Evolutionary conservation across 148 eudicot species (phyloP).

Genomic region (Fagopyrum tataricum): DNA sequence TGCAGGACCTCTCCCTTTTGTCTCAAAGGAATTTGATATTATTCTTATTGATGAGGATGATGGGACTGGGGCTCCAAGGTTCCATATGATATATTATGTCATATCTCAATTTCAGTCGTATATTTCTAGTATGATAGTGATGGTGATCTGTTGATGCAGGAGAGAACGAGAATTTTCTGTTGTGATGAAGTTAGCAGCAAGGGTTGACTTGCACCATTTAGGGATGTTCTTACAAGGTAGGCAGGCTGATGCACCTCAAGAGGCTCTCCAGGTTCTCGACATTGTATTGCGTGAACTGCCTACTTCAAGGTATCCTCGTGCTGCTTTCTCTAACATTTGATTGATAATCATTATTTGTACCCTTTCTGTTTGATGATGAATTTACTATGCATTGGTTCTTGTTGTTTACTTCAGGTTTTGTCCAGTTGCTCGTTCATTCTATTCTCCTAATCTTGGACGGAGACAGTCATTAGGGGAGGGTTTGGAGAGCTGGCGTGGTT

Average conservation of each 20-base stretch:
- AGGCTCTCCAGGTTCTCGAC: slow-evolving; percentile 73
- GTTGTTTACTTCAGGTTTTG: slow-evolving; percentile 28
- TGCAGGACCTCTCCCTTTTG: slow-evolving; percentile 82
- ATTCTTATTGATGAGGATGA: slow-evolving; percentile 58
- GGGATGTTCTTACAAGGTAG: slow-evolving; percentile 53
- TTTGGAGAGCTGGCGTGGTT: slow-evolving; percentile 79
- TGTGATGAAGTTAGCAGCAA: slow-evolving; percentile 60
- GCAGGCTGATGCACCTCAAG: slow-evolving; percentile 77
- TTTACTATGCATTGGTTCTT: not conserved
- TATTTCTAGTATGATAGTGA: not conserved
- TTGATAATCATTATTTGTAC: not conserved
- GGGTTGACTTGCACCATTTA: slow-evolving; percentile 62
- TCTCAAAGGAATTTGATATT: slow-evolving; percentile 50
- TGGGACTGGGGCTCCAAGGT: slow-evolving; percentile 54
- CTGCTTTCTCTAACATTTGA: not conserved
- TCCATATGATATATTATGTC: not conserved
- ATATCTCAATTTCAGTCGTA: not conserved
- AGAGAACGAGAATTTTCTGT: slow-evolving; percentile 52
- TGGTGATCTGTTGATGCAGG: slow-evolving; percentile 22
- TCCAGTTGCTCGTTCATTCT: slow-evolving; percentile 72
- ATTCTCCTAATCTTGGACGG: slow-evolving; percentile 54
- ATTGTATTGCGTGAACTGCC: slow-evolving; percentile 67
- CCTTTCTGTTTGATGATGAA: not conserved
- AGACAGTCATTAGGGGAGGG: slow-evolving; percentile 67
- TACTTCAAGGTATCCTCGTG: slow-evolving; percentile 35